These are phyloP conservation scores for Septoria linicola DNA, from an alignment of 2,329 filamentous ascomycete species.

Conservation along the genomic window DNA sequence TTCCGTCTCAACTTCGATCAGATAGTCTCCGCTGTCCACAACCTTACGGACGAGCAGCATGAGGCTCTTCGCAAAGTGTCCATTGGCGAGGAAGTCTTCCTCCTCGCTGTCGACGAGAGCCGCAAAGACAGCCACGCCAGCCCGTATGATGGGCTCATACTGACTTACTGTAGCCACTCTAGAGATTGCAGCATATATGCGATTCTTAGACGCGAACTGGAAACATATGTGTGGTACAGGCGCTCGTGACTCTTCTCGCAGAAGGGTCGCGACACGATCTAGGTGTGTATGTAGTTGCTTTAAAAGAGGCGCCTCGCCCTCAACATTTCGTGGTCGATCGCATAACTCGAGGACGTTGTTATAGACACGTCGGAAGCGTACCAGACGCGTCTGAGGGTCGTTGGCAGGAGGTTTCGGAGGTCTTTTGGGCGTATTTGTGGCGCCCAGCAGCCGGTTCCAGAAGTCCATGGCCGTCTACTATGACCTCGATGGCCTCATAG, in stretches of 20 bases:
- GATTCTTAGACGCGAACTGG: conserved; percentile 77
- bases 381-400: conserved; percentile 60
- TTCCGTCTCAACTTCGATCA: conserved; percentile 77
- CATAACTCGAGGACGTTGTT: conserved; percentile 63
- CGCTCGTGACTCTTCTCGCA: conserved; percentile 84
- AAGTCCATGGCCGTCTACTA: conserved; percentile 34
- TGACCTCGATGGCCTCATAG: no score
- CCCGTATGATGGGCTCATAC: conserved; percentile 80
- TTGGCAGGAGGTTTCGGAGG: conserved; percentile 43
- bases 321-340: conserved; percentile 55
- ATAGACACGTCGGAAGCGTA: conserved; percentile 61
- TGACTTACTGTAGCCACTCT: conserved; percentile 84
- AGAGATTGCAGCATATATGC: conserved; percentile 85
- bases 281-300: conserved; percentile 54
- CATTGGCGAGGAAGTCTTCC: conserved; percentile 87
- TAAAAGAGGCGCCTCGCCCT: conserved; percentile 53
- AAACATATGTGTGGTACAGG: conserved; percentile 91
- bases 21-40: conserved; percentile 68
- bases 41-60: conserved; percentile 83
- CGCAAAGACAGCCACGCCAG: conserved; percentile 82
- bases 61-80: conserved; percentile 79
- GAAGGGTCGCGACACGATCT: conserved; percentile 62
- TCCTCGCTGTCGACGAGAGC: conserved; percentile 94
- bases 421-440: conserved; percentile 53
- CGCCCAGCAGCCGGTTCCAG: conserved; percentile 62